phyloP scores from a whole-genome alignment of 2,329 filamentous ascomycete genomes.

The Phyllosticta ampelicida region DNA sequence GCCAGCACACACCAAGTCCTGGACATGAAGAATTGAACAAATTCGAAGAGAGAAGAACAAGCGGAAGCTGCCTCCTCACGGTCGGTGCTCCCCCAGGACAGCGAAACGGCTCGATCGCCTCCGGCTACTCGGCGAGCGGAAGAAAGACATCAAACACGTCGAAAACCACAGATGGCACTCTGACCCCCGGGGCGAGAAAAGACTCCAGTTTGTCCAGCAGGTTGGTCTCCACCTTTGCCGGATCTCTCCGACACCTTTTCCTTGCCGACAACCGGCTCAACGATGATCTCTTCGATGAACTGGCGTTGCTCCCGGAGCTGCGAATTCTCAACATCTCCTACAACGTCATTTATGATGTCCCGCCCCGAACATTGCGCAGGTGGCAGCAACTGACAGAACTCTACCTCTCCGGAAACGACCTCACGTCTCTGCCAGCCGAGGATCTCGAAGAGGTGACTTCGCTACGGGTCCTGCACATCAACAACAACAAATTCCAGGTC shows the following conservation, averaged over 20 bases:
- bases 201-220: slow-evolving; percentile 79
- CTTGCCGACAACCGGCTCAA: slow-evolving; percentile 89
- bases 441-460: slow-evolving; percentile 84
- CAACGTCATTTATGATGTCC: slow-evolving; percentile 88
- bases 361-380: slow-evolving; percentile 72
- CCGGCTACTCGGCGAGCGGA: slow-evolving; percentile 65
- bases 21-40: slow-evolving; percentile 70
- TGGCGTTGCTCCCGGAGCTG: slow-evolving; percentile 71
- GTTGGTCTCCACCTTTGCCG: slow-evolving; percentile 76
- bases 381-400: slow-evolving; percentile 87
- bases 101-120: slow-evolving; percentile 76
- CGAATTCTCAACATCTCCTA: slow-evolving; percentile 88
- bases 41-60: slow-evolving; percentile 60
- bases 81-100: slow-evolving; percentile 56
- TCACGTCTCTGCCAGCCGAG: slow-evolving; percentile 84
- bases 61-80: slow-evolving; percentile 69
- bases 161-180: slow-evolving; percentile 47
- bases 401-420: slow-evolving; percentile 88
- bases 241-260: slow-evolving; percentile 71
- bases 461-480: slow-evolving; percentile 85
- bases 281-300: slow-evolving; percentile 89
- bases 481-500: slow-evolving; percentile 96
- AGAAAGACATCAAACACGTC: slow-evolving; percentile 78
- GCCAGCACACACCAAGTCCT: slow-evolving; percentile 35
- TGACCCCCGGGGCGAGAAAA: slow-evolving; percentile 57